These are phyloP conservation scores for Enteropsectra breve DNA, from an alignment of 371 early-diverging fungal species.

Conservation along the genomic window DNA sequence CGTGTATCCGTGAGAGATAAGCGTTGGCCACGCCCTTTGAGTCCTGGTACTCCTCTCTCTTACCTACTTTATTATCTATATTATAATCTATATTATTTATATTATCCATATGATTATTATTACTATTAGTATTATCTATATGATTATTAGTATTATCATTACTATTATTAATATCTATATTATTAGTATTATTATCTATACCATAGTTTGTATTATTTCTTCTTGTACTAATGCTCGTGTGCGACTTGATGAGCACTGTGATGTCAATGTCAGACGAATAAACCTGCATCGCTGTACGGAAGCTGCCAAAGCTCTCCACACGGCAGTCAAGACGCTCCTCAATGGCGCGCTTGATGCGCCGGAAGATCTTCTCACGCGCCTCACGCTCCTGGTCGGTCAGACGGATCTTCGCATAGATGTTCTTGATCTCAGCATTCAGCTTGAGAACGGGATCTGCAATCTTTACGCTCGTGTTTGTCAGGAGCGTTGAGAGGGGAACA, in stretches of 20 bases:
- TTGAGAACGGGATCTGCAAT: not conserved
- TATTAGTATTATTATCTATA: too few relatives aligned
- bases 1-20: constrained; percentile 27
- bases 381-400: constrained; percentile 15
- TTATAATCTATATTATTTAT: not conserved
- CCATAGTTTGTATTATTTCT: too few relatives aligned
- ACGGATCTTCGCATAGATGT: constrained; percentile 25
- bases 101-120: not conserved
- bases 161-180: too few relatives aligned
- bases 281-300: constrained; percentile 24
- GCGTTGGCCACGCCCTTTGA: constrained; percentile 2
- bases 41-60: not conserved
- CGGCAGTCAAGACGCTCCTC: constrained; percentile 14
- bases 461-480: not conserved
- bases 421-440: constrained; percentile 21
- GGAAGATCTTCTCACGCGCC: constrained; percentile 11
- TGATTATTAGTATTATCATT: too few relatives aligned
- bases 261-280: constrained; percentile 50
- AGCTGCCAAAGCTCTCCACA: constrained; percentile 42
- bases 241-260: constrained; percentile 17
- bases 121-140: not conserved
- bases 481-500: not conserved
- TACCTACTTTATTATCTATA: not conserved
- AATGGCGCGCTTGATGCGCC: constrained; percentile 22
- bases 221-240: too few relatives aligned